phyloP scores from a whole-genome alignment of 306 rosid genomes.

The barrel medic (Medicago truncatula) region MtrunA17r5.0-ANR NC_053044.1:47261501-47262000 shows the following conservation, averaged over 20 bases:
- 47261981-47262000: neutral
- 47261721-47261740: neutral
- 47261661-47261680: slow-evolving; percentile 17
- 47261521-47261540: neutral
- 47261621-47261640: slow-evolving; percentile 74
- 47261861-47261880: slow-evolving; percentile 34
- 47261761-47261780: neutral
- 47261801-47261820: slow-evolving; percentile 4
- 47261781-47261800: slow-evolving; percentile 10
- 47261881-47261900: slow-evolving; percentile 25
- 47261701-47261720: slow-evolving; percentile 10
- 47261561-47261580: slow-evolving; percentile 42
- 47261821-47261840: slow-evolving; percentile 14
- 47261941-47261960: slow-evolving; percentile 10
- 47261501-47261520: slow-evolving; percentile 48
- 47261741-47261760: neutral
- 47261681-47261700: slow-evolving; percentile 59
- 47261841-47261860: neutral
- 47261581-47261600: slow-evolving; percentile 29
- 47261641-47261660: slow-evolving; percentile 61
- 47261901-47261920: neutral
- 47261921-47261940: neutral
- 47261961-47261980: slow-evolving; percentile 10
- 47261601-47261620: slow-evolving; percentile 66
- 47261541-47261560: slow-evolving; percentile 23